Evolutionary conservation across 2,329 filamentous ascomycete species (phyloP).

Genomic region (Cercospora nicotianae): DNA sequence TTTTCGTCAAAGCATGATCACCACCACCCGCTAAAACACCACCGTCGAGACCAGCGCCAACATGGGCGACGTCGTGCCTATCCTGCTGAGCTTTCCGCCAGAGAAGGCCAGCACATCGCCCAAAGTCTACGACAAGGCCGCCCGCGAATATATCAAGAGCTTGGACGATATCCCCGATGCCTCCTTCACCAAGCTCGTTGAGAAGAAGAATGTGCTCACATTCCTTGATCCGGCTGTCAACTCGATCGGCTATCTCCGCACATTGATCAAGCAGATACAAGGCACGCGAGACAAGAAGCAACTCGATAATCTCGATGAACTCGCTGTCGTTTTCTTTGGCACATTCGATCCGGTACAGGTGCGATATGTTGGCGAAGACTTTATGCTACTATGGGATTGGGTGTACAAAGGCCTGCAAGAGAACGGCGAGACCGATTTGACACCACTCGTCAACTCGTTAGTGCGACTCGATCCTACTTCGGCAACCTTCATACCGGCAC

Average conservation of each 20-base stretch:
- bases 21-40: background rate
- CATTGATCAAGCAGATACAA: constrained; percentile 47
- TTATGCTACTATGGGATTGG: constrained; percentile 48
- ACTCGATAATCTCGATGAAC: constrained; percentile 47
- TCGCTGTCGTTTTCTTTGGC: constrained; percentile 50
- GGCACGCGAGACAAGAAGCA: constrained; percentile 34
- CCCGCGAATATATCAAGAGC: constrained; percentile 39
- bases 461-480: constrained; percentile 66
- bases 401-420: constrained; percentile 18
- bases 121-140: constrained; percentile 44
- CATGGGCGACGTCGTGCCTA: constrained; percentile 32
- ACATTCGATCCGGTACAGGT: constrained; percentile 57
- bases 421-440: constrained; percentile 2
- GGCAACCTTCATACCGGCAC: constrained; percentile 65
- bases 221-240: constrained; percentile 58
- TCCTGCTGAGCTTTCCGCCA: constrained; percentile 40
- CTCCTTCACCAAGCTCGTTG: constrained; percentile 41
- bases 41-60: constrained; percentile 11
- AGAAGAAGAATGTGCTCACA: constrained; percentile 45
- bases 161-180: constrained; percentile 38
- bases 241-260: constrained; percentile 59
- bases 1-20: constrained; percentile 10
- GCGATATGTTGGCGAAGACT: constrained; percentile 54
- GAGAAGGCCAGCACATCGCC: constrained; percentile 30
- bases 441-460: constrained; percentile 54